Conservation (phyloP, 495 filamentous ascomycete genomes). For the Parathielavia appendiculata region DNA sequence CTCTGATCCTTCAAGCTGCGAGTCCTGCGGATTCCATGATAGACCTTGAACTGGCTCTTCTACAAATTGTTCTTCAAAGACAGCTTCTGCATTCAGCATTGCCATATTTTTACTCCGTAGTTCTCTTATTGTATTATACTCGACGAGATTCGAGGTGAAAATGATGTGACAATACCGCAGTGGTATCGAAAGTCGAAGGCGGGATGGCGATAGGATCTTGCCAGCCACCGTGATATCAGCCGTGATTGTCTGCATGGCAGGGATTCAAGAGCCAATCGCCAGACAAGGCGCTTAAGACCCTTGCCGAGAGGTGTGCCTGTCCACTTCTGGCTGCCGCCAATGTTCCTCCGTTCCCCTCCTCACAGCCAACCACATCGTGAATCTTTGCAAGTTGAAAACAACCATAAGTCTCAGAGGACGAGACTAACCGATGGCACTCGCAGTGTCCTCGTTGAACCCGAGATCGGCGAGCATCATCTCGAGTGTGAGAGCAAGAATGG, state of each 20-base stretch:
- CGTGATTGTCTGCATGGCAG: conserved; percentile 30
- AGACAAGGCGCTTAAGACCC: conserved; percentile 32
- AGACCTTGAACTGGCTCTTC: too few species aligned
- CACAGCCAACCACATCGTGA: conserved; percentile 17
- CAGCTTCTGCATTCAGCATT: too few species aligned
- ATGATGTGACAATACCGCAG: conserved; percentile 29
- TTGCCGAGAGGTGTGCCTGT: conserved; percentile 5
- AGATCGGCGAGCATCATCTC: neutral
- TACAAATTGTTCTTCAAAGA: too few species aligned
- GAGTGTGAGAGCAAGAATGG: neutral
- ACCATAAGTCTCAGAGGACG: neutral
- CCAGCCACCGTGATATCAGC: conserved; percentile 27
- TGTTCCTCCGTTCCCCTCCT: conserved; percentile 8
- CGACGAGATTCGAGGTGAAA: conserved; percentile 10
- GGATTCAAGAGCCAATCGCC: conserved; percentile 28
- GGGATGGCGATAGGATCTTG: conserved; percentile 27
- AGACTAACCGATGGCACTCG: neutral
- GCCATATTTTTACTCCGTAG: too few species aligned
- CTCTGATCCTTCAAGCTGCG: too few species aligned
- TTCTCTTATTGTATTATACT: conserved; percentile 6
- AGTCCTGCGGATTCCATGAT: too few species aligned
- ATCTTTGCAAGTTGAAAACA: conserved; percentile 1
- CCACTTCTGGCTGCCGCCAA: conserved; percentile 17
- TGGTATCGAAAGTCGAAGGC: conserved; percentile 23
- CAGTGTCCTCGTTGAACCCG: neutral